A percentile compares a stretch with the other conserved stretches of the same genome.
These are phyloP conservation scores for Boletus patriciae DNA, from an alignment of 768 basidiomycete genomes.

Conservation along the genomic window DNA sequence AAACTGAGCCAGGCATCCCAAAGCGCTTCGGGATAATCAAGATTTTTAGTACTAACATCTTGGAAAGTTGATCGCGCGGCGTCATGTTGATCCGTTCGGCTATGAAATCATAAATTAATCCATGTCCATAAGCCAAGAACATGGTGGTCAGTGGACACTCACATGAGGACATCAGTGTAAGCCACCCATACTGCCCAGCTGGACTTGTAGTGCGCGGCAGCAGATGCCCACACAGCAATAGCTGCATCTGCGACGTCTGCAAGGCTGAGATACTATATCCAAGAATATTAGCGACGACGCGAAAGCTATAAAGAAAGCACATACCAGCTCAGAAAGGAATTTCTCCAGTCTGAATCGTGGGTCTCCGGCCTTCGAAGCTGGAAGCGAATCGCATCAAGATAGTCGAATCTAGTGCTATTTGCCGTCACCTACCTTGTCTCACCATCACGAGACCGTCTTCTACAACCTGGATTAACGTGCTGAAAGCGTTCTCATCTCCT, in stretches of 20 bases:
- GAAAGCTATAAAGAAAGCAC: slow-evolving; percentile 30
- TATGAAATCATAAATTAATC: slow-evolving; percentile 19
- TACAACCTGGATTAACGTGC: slow-evolving; percentile 54
- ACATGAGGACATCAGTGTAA: slow-evolving; percentile 77
- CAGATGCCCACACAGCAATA: slow-evolving; percentile 61
- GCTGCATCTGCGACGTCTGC: slow-evolving; percentile 53
- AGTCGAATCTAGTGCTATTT: neutral
- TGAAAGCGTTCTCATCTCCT: slow-evolving; percentile 52
- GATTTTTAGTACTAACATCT: slow-evolving; percentile 62
- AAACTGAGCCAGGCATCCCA: slow-evolving; percentile 92
- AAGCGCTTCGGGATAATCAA: slow-evolving; percentile 95
- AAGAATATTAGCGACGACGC: neutral
- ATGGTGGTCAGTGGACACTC: slow-evolving; percentile 23
- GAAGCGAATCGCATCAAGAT: neutral
- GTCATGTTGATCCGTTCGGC: slow-evolving; percentile 53
- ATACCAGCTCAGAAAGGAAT: slow-evolving; percentile 71
- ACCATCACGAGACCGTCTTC: slow-evolving; percentile 65
- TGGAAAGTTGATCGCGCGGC: slow-evolving; percentile 67
- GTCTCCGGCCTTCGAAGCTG: slow-evolving; percentile 71
- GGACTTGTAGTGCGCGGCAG: slow-evolving; percentile 64
- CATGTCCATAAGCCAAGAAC: neutral
- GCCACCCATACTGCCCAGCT: slow-evolving; percentile 75
- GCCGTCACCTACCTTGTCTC: slow-evolving; percentile 46
- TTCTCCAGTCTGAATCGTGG: slow-evolving; percentile 79
- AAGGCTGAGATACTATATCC: slow-evolving; percentile 45